phyloP scores from a whole-genome alignment of 1,284 basidiomycete genomes.

The Athelia psychrophila region DNA sequence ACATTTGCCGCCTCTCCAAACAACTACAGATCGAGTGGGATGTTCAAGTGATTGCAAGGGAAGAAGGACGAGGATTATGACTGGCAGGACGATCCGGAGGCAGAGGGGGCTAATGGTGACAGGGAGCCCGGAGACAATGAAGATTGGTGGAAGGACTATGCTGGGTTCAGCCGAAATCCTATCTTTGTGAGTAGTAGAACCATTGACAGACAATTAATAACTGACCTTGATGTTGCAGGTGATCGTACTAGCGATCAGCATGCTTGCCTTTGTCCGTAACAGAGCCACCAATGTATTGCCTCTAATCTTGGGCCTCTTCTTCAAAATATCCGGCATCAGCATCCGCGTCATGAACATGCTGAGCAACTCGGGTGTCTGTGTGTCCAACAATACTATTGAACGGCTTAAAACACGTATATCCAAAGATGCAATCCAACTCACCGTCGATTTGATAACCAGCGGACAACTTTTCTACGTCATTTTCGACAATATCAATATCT shows the following conservation, averaged over 20 bases:
- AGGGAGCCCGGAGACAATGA: not conserved
- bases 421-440: conserved; percentile 16
- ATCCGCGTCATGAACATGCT: conserved; percentile 3
- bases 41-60: not conserved
- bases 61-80: not conserved
- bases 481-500: conserved; percentile 31
- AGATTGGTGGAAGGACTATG: not conserved
- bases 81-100: not conserved
- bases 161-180: not conserved
- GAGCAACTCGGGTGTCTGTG: conserved; percentile 6
- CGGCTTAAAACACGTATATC: conserved; percentile 20
- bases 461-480: conserved; percentile 16
- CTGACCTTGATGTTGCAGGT: not conserved
- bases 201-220: not conserved
- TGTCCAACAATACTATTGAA: conserved; percentile 19
- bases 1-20: conserved; percentile 10
- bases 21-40: not conserved
- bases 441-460: conserved; percentile 15
- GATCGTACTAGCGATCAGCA: not conserved
- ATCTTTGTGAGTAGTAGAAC: not conserved
- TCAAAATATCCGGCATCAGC: conserved; percentile 2
- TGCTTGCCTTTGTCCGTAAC: not conserved
- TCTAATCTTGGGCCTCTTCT: not conserved
- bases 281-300: not conserved
- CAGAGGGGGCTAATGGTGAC: not conserved